Percentiles rank a stretch among this genome's conserved stretches.
Conservation (phyloP, 345 rosid species). For the Brassica incana region DNA sequence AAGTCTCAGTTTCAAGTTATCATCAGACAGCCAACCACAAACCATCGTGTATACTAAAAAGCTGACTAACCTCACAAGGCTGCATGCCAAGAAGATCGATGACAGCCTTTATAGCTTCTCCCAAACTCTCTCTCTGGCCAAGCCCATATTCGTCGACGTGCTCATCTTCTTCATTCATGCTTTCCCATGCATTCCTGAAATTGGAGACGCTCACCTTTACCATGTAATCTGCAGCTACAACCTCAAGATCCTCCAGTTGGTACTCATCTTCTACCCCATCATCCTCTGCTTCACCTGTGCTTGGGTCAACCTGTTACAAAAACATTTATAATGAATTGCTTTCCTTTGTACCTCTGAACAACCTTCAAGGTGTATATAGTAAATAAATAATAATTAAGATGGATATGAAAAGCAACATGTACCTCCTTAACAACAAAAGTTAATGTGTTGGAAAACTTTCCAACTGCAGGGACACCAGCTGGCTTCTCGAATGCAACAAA, state of each 20-base stretch:
- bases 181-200: slow-evolving; percentile 98
- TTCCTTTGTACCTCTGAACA: background rate
- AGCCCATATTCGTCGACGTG: slow-evolving; percentile 96
- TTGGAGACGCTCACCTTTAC: slow-evolving; percentile 81
- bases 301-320: slow-evolving; percentile 71
- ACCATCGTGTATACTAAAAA: background rate
- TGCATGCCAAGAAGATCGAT: slow-evolving; percentile 97
- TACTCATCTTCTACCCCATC: slow-evolving; percentile 99
- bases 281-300: slow-evolving; percentile 87
- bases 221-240: slow-evolving; percentile 90
- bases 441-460: slow-evolving; percentile 85
- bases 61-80: slow-evolving; percentile 80
- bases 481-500: slow-evolving; percentile 91
- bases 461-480: slow-evolving; percentile 71
- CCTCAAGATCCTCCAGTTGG: slow-evolving; percentile 95
- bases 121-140: slow-evolving; percentile 87
- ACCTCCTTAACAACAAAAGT: slow-evolving; percentile 96
- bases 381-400: background rate
- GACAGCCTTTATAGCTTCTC: slow-evolving; percentile 85
- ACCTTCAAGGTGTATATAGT: background rate
- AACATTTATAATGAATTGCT: background rate
- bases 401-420: slow-evolving; percentile 21
- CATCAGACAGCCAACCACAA: background rate
- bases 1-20: slow-evolving; percentile 20
- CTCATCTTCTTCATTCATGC: slow-evolving; percentile 72